Conservation (phyloP, 345 rosid species). For the Erucastrum elatum region DNA sequence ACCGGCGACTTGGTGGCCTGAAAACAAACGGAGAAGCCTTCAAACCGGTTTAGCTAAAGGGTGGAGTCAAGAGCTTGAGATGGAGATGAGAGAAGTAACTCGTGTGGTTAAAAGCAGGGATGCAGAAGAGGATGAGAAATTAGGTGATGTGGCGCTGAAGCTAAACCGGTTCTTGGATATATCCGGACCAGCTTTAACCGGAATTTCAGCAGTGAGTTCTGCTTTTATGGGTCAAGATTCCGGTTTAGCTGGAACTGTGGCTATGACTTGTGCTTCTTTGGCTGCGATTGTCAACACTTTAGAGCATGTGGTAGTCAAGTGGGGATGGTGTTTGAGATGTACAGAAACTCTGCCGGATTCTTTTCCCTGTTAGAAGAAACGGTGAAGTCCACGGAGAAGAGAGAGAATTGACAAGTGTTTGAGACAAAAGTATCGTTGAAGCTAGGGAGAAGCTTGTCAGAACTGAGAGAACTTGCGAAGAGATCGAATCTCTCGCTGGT, state of each 20-base stretch:
- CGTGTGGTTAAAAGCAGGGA: conserved; percentile 48
- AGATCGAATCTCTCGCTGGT: conserved; percentile 30
- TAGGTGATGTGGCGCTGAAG: conserved; percentile 42
- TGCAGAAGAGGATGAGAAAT: conserved; percentile 43
- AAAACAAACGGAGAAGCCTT: background rate
- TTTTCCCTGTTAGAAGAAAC: conserved; percentile 39
- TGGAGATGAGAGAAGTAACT: conserved; percentile 45
- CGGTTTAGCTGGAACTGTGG: conserved; percentile 29
- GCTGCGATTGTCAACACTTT: conserved; percentile 31
- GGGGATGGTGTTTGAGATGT: conserved; percentile 49
- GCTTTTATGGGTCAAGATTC: conserved; percentile 31
- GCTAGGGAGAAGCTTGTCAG: conserved; percentile 41
- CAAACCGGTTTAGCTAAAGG: conserved; percentile 11
- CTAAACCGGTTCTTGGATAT: conserved; percentile 40
- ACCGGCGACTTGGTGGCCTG: conserved; percentile 50
- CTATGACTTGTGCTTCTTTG: conserved; percentile 26
- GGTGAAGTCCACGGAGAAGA: conserved; percentile 29
- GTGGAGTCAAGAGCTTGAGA: conserved; percentile 40
- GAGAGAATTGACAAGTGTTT: conserved; percentile 37
- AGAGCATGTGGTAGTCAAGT: conserved; percentile 46
- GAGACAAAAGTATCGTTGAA: conserved; percentile 40
- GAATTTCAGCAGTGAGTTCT: conserved; percentile 36
- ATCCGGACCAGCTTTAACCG: conserved; percentile 36
- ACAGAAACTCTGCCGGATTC: conserved; percentile 39
- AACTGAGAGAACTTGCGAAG: conserved; percentile 39